phyloP scores from a whole-genome alignment of 1,284 basidiomycete genomes.

The Boletus mariae region DNA sequence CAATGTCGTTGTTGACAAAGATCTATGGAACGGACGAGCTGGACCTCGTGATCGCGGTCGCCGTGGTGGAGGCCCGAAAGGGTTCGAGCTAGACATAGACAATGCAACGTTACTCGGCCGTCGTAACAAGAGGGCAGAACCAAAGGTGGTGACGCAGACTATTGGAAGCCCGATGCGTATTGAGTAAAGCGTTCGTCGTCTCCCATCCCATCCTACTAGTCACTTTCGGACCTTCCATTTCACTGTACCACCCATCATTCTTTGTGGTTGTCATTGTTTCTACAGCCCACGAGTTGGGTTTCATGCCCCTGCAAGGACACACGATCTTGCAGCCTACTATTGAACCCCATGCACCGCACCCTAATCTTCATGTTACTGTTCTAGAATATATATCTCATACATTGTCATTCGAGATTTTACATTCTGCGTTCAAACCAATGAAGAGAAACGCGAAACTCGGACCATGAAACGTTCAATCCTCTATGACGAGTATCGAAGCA shows the following conservation, averaged over 20 bases:
- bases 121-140: slow-evolving; percentile 45
- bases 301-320: slow-evolving; percentile 13
- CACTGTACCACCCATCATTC: background rate
- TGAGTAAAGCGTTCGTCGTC: slow-evolving; percentile 8
- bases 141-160: slow-evolving; percentile 36
- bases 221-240: background rate
- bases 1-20: slow-evolving; percentile 29
- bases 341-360: slow-evolving; percentile 14
- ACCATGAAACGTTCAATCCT: slow-evolving; percentile 12
- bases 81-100: slow-evolving; percentile 82
- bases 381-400: slow-evolving; percentile 6
- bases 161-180: slow-evolving; percentile 41
- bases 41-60: slow-evolving; percentile 65
- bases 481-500: slow-evolving; percentile 51
- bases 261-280: background rate
- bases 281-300: background rate
- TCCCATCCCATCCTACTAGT: background rate
- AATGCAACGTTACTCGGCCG: slow-evolving; percentile 81
- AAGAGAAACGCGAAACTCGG: background rate
- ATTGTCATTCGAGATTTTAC: background rate
- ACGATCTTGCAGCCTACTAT: slow-evolving; percentile 6
- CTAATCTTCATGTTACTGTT: slow-evolving; percentile 15
- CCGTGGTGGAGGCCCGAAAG: slow-evolving; percentile 31
- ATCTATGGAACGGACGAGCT: slow-evolving; percentile 60
- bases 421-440: background rate